phyloP scores from a whole-genome alignment of 768 basidiomycete species.

The Exidia glandulosa region DNA sequence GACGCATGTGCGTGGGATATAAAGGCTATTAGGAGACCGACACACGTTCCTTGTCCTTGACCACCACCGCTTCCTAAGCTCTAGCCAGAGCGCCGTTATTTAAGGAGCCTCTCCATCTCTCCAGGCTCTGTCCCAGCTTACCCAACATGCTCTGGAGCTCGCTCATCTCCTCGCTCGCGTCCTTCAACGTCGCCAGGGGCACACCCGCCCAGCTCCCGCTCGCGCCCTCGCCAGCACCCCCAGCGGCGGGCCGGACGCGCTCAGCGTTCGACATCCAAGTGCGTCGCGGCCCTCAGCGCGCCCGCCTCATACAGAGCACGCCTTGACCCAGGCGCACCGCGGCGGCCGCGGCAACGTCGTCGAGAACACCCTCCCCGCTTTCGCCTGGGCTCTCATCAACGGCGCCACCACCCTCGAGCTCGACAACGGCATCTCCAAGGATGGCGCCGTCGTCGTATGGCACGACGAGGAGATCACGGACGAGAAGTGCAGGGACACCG shows the following conservation, averaged over 20 bases:
- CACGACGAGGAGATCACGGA: constrained; percentile 59
- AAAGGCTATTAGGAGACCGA: neutral
- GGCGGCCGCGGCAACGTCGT: constrained; percentile 66
- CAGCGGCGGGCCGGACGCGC: neutral
- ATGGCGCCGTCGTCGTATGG: constrained; percentile 70
- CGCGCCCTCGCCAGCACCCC: neutral
- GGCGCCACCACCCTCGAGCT: constrained; percentile 69
- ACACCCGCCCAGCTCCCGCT: neutral
- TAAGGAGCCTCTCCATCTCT: too few species aligned
- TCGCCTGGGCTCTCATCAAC: constrained; percentile 71
- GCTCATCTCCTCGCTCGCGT: neutral
- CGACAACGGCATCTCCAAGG: constrained; percentile 73
- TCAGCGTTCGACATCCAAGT: neutral
- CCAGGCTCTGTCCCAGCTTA: neutral
- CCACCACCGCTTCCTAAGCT: neutral
- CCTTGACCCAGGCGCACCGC: constrained; percentile 46
- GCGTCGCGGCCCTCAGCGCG: neutral
- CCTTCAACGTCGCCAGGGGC: neutral
- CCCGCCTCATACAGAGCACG: neutral
- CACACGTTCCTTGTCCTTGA: neutral
- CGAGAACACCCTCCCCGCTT: constrained; percentile 63
- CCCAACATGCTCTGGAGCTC: neutral
- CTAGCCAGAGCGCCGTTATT: neutral
- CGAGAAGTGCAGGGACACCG: constrained; percentile 60
- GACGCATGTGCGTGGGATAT: neutral